Evolutionary conservation across 805 yeast genomes (phyloP), one percentile per base, ranked within the genome.

Genomic region (Starmerella lactis-condensi): DNA sequence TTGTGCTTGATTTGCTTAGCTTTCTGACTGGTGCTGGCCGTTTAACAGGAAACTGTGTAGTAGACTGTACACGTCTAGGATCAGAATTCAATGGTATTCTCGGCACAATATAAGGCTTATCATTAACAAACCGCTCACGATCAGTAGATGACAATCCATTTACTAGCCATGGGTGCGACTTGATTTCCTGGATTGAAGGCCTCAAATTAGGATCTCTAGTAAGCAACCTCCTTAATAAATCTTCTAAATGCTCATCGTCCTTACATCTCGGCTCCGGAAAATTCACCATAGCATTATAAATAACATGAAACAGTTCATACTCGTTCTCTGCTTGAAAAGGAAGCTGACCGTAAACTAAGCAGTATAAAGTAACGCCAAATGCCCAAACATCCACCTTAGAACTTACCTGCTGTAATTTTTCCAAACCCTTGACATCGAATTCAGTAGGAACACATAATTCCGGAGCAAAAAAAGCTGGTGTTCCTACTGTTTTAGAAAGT

Each of bases 361-460:
- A 83, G 52, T 72, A 89, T 12, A 89, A 56, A 0, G 96, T 83
- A 5, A 85, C 82, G 8, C 98, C 98, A 14, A 82, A 54, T 0
- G 98, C 93, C 98, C 98, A 89, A n/a, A 85, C 75, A 55, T 89
- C 98, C 33, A 89, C 77, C 52, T 77, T 81, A 48, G 72, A 63
- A 32, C 78, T 74, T 25, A 85, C 75, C 32, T 62, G 67, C 4
- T 72, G 67, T 29, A 44, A 15, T 23, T 25, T 29, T 22, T 32
- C 35, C 26, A 31, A 34, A 42, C 40, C 40, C 23, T 26, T 27
- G 37, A 22, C 45, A 31, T 11, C 19, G 25, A 31, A 32, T 33
- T 30, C 43, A 2, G 41, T 38, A 7, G 43, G 43, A 2, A 34
- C 29, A 48, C 94, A 83, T 28, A 83, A 61, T 50, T 89, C 99